Percentiles rank a stretch among this genome's conserved stretches.
These are phyloP conservation scores for Eucalyptus tenuipes DNA, from an alignment of 345 rosid species.

Conservation along the genomic window DNA sequence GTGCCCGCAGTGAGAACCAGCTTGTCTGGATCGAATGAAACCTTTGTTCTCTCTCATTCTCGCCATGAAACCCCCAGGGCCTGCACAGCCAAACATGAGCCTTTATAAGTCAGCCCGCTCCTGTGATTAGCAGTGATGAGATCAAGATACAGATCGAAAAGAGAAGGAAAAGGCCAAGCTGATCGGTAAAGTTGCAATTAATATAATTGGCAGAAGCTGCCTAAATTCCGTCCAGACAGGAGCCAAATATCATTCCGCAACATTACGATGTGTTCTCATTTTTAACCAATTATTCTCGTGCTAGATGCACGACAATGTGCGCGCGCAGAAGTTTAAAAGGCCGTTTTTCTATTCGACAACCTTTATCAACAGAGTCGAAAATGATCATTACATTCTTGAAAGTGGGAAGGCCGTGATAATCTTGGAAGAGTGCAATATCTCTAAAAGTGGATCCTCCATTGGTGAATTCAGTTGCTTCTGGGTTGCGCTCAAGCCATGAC, in stretches of 20 bases:
- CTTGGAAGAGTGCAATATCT: constrained; percentile 82
- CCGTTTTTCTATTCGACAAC: not conserved
- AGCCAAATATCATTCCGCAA: not conserved
- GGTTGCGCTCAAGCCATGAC: constrained; percentile 57
- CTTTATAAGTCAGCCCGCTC: not conserved
- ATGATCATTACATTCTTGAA: constrained; percentile 45
- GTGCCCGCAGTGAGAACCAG: constrained; percentile 86
- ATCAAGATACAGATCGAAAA: not conserved
- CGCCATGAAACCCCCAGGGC: constrained; percentile 52
- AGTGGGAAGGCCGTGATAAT: constrained; percentile 72
- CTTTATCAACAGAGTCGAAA: not conserved
- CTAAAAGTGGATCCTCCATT: constrained; percentile 44
- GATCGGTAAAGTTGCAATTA: not conserved
- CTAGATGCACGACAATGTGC: not conserved
- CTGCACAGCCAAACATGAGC: constrained; percentile 6
- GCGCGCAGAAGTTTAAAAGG: not conserved
- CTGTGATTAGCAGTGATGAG: not conserved
- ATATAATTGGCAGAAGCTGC: not conserved
- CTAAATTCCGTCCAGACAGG: not conserved
- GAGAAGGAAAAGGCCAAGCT: not conserved
- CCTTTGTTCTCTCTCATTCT: constrained; percentile 60
- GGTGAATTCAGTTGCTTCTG: constrained; percentile 35
- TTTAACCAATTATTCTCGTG: not conserved
- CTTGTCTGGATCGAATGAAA: constrained; percentile 47
- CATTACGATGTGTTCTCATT: not conserved